Evolutionary conservation across 1,139 yeast species (phyloP).

Genomic region (Hanseniaspora gamundiae): DNA sequence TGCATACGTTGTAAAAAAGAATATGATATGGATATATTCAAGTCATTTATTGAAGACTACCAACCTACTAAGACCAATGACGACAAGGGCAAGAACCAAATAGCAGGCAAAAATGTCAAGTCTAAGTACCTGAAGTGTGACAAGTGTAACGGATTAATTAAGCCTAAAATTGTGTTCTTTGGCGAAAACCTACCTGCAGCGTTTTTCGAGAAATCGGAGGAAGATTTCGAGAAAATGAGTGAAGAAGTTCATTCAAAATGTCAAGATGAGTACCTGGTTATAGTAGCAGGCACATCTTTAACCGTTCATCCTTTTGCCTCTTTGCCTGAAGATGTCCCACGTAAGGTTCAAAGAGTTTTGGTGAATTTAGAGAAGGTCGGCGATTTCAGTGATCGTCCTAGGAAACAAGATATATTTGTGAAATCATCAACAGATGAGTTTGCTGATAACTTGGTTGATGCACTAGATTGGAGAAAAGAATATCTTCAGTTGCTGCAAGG

Average conservation of each 20-base stretch:
- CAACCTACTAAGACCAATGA: conserved; percentile 9
- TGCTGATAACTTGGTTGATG: conserved; percentile 38
- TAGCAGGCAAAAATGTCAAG: neutral
- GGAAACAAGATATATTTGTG: conserved; percentile 48
- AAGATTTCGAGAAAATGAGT: conserved; percentile 32
- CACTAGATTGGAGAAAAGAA: conserved; percentile 55
- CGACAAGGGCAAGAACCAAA: conserved; percentile 17
- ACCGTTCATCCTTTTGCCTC: conserved; percentile 85
- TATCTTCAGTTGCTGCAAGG: conserved; percentile 25
- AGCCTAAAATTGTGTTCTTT: conserved; percentile 88
- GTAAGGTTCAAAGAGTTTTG: conserved; percentile 43
- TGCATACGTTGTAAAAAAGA: conserved; percentile 62
- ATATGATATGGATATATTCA: conserved; percentile 41
- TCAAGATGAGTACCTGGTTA: conserved; percentile 48
- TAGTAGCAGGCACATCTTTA: conserved; percentile 87
- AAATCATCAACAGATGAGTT: conserved; percentile 54
- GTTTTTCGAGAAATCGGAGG: conserved; percentile 60
- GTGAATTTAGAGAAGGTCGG: conserved; percentile 74
- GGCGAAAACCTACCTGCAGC: conserved; percentile 71
- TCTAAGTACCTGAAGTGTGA: conserved; percentile 30
- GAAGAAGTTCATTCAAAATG: conserved; percentile 16
- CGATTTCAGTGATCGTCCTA: conserved; percentile 38
- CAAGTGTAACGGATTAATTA: conserved; percentile 60
- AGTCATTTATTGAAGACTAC: conserved; percentile 27
- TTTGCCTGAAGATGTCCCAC: conserved; percentile 53